phyloP scores from a whole-genome alignment of 768 basidiomycete genomes.

The Paxillus ammoniavirescens region DNA sequence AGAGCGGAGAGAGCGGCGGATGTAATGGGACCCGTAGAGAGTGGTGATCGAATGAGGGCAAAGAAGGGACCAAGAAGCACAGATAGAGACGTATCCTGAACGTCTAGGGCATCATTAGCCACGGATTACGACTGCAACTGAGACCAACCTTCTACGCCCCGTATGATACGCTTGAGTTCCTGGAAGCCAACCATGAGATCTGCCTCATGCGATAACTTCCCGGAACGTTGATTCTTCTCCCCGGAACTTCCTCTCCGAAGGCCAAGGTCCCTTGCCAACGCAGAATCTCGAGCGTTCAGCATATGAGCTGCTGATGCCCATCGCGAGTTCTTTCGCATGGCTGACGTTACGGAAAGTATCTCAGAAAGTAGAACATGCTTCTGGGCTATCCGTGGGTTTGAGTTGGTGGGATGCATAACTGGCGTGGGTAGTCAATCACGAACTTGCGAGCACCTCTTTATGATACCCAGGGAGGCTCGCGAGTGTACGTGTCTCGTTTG shows the following conservation, averaged over 20 bases:
- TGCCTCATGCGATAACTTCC: constrained; percentile 64
- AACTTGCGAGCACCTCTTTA: not conserved
- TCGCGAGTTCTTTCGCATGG: constrained; percentile 97
- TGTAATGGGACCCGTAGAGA: constrained; percentile 96
- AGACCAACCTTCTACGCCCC: constrained; percentile 61
- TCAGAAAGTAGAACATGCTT: constrained; percentile 87
- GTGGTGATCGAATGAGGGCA: constrained; percentile 86
- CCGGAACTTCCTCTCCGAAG: constrained; percentile 60
- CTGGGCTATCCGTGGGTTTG: constrained; percentile 40
- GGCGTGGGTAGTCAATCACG: not conserved
- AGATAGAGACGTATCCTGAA: constrained; percentile 54
- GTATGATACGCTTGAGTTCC: constrained; percentile 72
- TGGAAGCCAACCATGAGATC: constrained; percentile 91
- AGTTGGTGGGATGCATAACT: constrained; percentile 17
- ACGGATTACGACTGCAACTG: constrained; percentile 5
- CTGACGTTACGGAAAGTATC: constrained; percentile 86
- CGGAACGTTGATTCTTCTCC: constrained; percentile 39
- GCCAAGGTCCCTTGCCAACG: constrained; percentile 72
- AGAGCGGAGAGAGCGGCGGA: constrained; percentile 89
- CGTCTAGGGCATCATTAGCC: constrained; percentile 46
- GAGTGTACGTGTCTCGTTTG: constrained; percentile 13
- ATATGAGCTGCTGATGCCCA: constrained; percentile 81
- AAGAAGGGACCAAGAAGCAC: constrained; percentile 85
- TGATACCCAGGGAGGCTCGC: not conserved
- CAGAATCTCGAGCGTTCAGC: constrained; percentile 59